Evolutionary conservation across 2,329 filamentous ascomycete species (phyloP).

Genomic region (Diaporthe australafricana): DNA sequence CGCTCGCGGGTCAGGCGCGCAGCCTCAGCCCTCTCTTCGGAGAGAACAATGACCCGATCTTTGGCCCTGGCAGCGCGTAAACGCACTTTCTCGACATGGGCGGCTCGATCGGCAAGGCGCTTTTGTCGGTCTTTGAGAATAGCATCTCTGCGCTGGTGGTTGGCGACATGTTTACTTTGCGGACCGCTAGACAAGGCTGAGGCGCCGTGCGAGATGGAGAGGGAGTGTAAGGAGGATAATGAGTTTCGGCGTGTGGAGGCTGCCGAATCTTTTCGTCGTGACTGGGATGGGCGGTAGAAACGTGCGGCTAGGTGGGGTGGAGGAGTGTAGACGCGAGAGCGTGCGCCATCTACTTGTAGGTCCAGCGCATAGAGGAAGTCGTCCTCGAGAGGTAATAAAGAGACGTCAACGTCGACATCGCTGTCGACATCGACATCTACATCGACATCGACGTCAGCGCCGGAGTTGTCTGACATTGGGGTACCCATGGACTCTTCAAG

Average conservation of each 20-base stretch:
- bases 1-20: conserved; percentile 83
- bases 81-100: conserved; percentile 86
- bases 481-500: conserved; percentile 46
- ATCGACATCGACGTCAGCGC: conserved; percentile 40
- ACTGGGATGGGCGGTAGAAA: conserved; percentile 76
- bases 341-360: conserved; percentile 33
- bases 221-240: conserved; percentile 78
- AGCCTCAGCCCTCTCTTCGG: conserved; percentile 81
- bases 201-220: conserved; percentile 72
- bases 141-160: conserved; percentile 82
- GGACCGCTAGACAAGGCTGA: conserved; percentile 62
- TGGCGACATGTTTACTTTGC: conserved; percentile 82
- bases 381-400: conserved; percentile 31
- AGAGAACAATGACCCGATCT: conserved; percentile 72
- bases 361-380: conserved; percentile 35
- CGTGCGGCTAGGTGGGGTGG: conserved; percentile 83
- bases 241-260: conserved; percentile 85
- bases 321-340: conserved; percentile 65
- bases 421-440: conserved; percentile 35
- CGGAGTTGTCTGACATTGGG: conserved; percentile 39
- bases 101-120: conserved; percentile 81
- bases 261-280: conserved; percentile 79
- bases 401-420: conserved; percentile 36
- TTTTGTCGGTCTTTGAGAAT: conserved; percentile 86
- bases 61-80: conserved; percentile 80